A percentile compares a stretch with the other conserved stretches of the same genome.
These are phyloP conservation scores for Epichloe uncinata DNA, from an alignment of 2,329 filamentous ascomycete genomes.

Conservation along the genomic window DNA sequence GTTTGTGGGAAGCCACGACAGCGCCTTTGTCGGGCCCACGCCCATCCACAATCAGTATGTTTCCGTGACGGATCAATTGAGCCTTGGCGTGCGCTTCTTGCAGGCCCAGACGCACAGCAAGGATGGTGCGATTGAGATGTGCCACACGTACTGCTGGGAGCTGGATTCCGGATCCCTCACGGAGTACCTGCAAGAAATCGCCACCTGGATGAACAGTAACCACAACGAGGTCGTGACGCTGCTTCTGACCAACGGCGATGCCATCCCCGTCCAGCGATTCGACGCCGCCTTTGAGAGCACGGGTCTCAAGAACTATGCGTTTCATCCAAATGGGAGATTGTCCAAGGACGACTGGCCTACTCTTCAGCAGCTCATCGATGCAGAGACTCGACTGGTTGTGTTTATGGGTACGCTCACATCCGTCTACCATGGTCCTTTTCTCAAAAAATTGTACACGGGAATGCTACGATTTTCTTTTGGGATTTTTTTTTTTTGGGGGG, in stretches of 20 bases:
- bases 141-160: conserved; percentile 49
- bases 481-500: no score
- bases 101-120: conserved; percentile 49
- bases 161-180: conserved; percentile 45
- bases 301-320: conserved; percentile 44
- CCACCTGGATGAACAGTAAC: conserved; percentile 45
- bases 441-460: no score
- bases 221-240: conserved; percentile 49
- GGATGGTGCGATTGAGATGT: conserved; percentile 40
- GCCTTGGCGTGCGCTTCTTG: conserved; percentile 49
- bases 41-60: conserved; percentile 47
- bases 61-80: conserved; percentile 42
- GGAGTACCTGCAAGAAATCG: conserved; percentile 42
- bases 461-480: neutral
- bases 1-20: conserved; percentile 53
- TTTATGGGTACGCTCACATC: conserved; percentile 45
- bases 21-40: conserved; percentile 45
- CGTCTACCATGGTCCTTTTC: no score
- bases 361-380: conserved; percentile 48
- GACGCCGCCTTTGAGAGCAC: conserved; percentile 39
- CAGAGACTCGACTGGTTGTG: conserved; percentile 50
- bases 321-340: conserved; percentile 30
- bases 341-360: conserved; percentile 53
- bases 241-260: conserved; percentile 49
- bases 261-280: conserved; percentile 41